Base-by-base conservation (phyloP, 2,329 filamentous ascomycete genomes). In the Ophiocordyceps camponoti-leonardi region DNA sequence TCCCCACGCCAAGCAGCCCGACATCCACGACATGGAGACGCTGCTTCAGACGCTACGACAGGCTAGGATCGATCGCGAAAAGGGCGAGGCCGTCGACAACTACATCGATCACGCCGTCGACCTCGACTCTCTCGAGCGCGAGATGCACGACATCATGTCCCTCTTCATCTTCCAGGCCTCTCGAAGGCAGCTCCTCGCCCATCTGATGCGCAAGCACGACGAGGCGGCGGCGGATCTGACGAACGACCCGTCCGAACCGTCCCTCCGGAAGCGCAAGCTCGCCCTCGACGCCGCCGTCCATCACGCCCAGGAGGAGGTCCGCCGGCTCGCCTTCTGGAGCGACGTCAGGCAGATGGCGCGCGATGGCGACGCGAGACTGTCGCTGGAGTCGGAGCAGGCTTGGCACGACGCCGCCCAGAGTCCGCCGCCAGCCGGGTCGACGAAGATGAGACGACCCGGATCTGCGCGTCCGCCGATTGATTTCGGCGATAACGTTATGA, bases 81-180 rank as follows among this genome's bases (percentile, higher is more conserved):
- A 92, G 66, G 78, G 93, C 48, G 81, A 90, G 49, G 81, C 82
- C 0, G 73, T 95, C 20, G 79, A 83, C 54, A 83, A 76, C 50
- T 98, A 94, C 57, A 68, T 95, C n/a, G 68, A 79, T 40, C 72
- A 92, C 45, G 84, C 77, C 6, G 78, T 83, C 22, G 86, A 95
- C 53, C 66, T 96, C 26, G 71, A 72, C 45, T 83, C 86, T 49
- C 67, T 98, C 19, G 72, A 82, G 49, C 72, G 82, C 46, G 71
- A 80, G 58, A 90, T 94, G 72, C 81, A 85, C 46, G 78, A 86
- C 41, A 83, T 94, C 52, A 88, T 94, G 86, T 71, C 77, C 0
- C 70, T 83, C 47, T 85, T 96, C 55, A 71, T 98, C 19, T 98
- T 94, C 58, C 90, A 96, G 60, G 80, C 81, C 18, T 94, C 88